Evolutionary conservation across 164 flowering plant genomes (phyloP).

Genomic region (Saururus chinensis): DNA sequence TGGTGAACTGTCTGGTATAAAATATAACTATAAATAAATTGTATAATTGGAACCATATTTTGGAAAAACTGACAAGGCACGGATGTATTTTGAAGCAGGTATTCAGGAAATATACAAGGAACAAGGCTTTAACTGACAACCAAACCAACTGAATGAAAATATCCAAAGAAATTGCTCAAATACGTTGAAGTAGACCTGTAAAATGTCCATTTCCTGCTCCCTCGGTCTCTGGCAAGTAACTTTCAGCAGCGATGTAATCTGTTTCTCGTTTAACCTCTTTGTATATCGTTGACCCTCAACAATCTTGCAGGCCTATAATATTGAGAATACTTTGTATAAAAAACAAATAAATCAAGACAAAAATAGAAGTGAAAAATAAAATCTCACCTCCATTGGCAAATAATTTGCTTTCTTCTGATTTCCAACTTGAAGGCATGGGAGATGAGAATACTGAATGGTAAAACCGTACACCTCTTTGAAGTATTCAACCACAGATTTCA

Average conservation of each 20-base stretch:
- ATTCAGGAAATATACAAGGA: too few species aligned
- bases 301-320: constrained; percentile 38
- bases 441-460: constrained; percentile 43
- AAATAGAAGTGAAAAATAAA: neutral
- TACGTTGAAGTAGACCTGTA: constrained; percentile 24
- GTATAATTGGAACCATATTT: neutral
- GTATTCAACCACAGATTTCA: constrained; percentile 67
- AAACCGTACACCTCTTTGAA: constrained; percentile 68
- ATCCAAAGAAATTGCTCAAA: neutral
- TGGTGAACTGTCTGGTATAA: constrained; percentile 37
- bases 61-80: too few species aligned
- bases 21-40: neutral
- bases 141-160: neutral
- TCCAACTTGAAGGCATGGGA: constrained; percentile 68
- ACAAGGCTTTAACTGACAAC: neutral
- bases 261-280: constrained; percentile 47
- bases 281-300: constrained; percentile 53
- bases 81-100: too few species aligned
- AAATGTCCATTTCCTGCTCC: constrained; percentile 37
- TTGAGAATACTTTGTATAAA: neutral
- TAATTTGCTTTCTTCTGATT: constrained; percentile 52
- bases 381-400: constrained; percentile 61
- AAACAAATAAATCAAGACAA: neutral
- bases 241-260: constrained; percentile 48
- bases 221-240: constrained; percentile 59